Evolutionary conservation across 306 rosid genomes (phyloP).

Genomic region (Cucumis sativus): DNA sequence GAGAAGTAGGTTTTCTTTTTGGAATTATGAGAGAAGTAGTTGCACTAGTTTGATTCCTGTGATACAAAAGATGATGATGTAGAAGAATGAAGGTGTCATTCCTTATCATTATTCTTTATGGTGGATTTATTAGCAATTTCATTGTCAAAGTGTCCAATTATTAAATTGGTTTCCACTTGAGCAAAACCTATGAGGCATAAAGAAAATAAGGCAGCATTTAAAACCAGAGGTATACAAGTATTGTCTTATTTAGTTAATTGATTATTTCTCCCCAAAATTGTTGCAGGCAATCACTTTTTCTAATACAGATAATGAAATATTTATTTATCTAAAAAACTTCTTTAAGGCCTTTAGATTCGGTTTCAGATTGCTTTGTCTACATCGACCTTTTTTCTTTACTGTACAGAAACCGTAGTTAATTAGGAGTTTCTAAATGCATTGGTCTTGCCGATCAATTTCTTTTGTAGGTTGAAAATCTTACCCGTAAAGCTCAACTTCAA

Average conservation of each 20-base stretch:
- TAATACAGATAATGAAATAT: not conserved
- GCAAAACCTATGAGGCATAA: not conserved
- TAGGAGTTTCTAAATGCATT: not conserved
- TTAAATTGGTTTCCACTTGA: not conserved
- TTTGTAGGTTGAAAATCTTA: slow-evolving; percentile 12
- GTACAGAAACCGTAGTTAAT: not conserved
- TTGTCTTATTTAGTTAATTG: not conserved
- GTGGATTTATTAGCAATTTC: not conserved
- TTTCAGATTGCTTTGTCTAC: not conserved
- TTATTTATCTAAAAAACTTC: not conserved
- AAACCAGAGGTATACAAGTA: not conserved
- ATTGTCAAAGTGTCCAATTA: not conserved
- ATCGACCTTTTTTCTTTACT: not conserved
- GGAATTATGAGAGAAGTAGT: not conserved
- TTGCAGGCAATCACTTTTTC: not conserved
- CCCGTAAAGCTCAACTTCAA: slow-evolving; percentile 44
- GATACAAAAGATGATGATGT: not conserved
- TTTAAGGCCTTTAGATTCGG: not conserved
- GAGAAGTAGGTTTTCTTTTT: not conserved
- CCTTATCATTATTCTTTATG: not conserved
- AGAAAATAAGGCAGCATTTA: not conserved
- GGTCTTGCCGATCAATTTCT: slow-evolving; percentile 5
- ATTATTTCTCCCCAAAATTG: not conserved
- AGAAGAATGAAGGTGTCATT: not conserved
- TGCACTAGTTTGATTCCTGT: not conserved